Conservation (phyloP, 805 yeast species). For the Wickerhamomyces xylosicus region DNA sequence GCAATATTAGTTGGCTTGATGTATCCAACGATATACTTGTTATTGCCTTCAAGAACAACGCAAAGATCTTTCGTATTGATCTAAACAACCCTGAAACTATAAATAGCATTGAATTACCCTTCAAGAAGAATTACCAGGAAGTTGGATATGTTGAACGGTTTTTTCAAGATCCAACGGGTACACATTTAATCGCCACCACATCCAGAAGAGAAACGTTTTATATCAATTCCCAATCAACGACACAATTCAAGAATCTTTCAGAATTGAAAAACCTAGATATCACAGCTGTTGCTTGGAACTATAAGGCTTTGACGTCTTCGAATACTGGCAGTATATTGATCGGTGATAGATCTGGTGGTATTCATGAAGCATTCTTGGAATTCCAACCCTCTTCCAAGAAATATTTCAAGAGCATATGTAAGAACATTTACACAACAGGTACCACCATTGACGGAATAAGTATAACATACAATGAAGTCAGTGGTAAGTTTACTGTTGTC, state of each 20-base stretch:
- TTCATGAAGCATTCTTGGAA: constrained; percentile 38
- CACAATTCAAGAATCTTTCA: constrained; percentile 30
- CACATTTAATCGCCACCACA: constrained; percentile 41
- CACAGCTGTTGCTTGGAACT: constrained; percentile 32
- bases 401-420: constrained; percentile 30
- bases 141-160: constrained; percentile 24
- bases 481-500: constrained; percentile 9
- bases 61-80: constrained; percentile 53
- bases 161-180: constrained; percentile 41
- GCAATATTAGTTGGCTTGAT: constrained; percentile 36
- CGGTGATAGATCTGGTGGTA: constrained; percentile 36
- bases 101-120: constrained; percentile 27
- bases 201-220: constrained; percentile 36
- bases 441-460: constrained; percentile 20
- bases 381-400: constrained; percentile 26
- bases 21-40: constrained; percentile 48
- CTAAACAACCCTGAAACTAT: constrained; percentile 56
- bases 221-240: constrained; percentile 27
- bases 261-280: constrained; percentile 37
- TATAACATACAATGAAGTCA: constrained; percentile 5
- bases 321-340: constrained; percentile 37
- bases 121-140: constrained; percentile 17
- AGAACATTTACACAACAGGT: constrained; percentile 22
- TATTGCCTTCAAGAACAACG: constrained; percentile 36
- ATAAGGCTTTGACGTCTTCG: constrained; percentile 21